phyloP scores from a whole-genome alignment of 495 filamentous ascomycete species.

The Filosporella fistucella region DNA sequence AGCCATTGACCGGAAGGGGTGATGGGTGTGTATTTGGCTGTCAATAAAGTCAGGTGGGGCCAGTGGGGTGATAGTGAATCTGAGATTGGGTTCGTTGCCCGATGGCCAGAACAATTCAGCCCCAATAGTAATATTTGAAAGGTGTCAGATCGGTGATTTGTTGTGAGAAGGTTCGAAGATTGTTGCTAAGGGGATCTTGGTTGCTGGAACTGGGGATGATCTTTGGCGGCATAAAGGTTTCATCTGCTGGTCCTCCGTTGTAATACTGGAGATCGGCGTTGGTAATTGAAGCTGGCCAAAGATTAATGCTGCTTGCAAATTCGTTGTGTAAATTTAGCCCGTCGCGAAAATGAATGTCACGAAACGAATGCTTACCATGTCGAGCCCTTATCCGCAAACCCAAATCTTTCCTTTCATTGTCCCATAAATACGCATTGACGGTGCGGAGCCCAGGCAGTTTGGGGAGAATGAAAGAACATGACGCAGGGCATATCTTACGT shows the following conservation, averaged over 20 bases:
- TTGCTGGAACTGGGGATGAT: constrained; percentile 1
- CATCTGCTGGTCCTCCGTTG: constrained; percentile 3
- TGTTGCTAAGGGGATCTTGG: constrained; percentile 1
- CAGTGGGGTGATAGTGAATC: constrained; percentile 1
- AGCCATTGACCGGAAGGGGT: constrained; percentile 8
- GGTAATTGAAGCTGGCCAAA: constrained; percentile 3
- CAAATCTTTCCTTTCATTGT: constrained; percentile 7
- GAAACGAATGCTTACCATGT: constrained; percentile 7
- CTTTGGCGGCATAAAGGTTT: constrained; percentile 8
- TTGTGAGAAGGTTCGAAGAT: constrained; percentile 8
- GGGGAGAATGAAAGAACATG: constrained; percentile 3
- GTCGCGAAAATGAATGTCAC: background rate
- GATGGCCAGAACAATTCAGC: constrained; percentile 7
- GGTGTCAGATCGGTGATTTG: constrained; percentile 1
- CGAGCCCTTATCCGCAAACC: constrained; percentile 6
- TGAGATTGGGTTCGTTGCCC: background rate
- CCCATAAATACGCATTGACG: constrained; percentile 5
- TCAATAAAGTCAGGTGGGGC: constrained; percentile 5
- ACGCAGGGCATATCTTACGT: constrained; percentile 6
- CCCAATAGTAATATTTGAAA: constrained; percentile 1
- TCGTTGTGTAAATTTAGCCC: background rate
- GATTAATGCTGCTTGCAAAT: constrained; percentile 3
- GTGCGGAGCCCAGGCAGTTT: constrained; percentile 4
- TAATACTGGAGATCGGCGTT: constrained; percentile 1
- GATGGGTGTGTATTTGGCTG: background rate